Conservation (phyloP, 371 early-diverging fungal genomes). For the Mortierella sp. region DNA sequence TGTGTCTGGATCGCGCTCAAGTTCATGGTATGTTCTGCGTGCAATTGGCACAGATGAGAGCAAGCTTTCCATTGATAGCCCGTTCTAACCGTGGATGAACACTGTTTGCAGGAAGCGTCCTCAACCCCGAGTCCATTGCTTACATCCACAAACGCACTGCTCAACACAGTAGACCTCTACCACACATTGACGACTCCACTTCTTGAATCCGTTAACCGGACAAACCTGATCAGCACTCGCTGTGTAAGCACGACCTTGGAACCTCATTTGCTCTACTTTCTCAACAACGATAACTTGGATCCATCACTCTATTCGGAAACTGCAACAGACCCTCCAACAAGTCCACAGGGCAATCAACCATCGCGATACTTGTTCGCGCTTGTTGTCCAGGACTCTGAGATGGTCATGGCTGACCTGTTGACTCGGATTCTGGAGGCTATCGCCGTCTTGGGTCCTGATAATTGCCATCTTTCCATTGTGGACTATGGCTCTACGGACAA, state of each 20-base stretch:
- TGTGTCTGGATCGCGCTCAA: slow-evolving; percentile 29
- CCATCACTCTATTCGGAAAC: no score
- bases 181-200: slow-evolving; percentile 23
- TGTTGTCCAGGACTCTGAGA: slow-evolving; percentile 16
- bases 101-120: slow-evolving; percentile 12
- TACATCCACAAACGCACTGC: slow-evolving; percentile 15
- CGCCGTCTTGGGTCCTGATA: slow-evolving; percentile 27
- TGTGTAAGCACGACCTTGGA: slow-evolving; percentile 19
- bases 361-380: slow-evolving; percentile 14
- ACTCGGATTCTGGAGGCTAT: slow-evolving; percentile 29
- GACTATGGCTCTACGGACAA: slow-evolving; percentile 28
- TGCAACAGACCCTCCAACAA: no score
- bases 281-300: slow-evolving; percentile 20
- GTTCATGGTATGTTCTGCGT: slow-evolving; percentile 25
- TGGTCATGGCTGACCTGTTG: slow-evolving; percentile 23
- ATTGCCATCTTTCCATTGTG: slow-evolving; percentile 39
- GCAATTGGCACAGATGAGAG: no score
- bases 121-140: slow-evolving; percentile 18
- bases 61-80: no score
- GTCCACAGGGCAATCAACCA: no score
- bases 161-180: slow-evolving; percentile 30
- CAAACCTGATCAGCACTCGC: slow-evolving; percentile 19
- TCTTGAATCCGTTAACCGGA: slow-evolving; percentile 21
- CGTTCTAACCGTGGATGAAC: not conserved
- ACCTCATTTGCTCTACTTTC: slow-evolving; percentile 38